Evolutionary conservation across 176 grass and related monocot genomes (phyloP).

Genomic region (Juncus effusus): DNA sequence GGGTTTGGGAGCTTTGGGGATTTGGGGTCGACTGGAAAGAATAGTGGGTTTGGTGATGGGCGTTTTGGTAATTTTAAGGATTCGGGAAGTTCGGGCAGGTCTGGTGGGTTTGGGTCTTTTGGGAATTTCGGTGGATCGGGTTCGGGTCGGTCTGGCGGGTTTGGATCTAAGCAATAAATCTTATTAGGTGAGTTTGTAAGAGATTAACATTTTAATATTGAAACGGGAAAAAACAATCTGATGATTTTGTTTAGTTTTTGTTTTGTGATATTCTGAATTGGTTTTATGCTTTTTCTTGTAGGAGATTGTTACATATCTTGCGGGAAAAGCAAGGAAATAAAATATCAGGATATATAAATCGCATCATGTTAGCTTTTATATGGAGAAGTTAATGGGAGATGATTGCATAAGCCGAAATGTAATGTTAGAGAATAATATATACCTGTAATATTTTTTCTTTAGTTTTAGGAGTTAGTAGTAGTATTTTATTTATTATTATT

Average conservation of each 20-base stretch:
- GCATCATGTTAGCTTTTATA: background rate
- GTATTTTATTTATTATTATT: conserved; percentile 3
- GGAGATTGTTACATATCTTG: background rate
- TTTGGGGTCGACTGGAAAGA: conserved; percentile 23
- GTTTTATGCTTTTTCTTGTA: conserved; percentile 9
- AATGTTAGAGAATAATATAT: conserved; percentile 8
- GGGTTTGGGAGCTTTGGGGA: conserved; percentile 6
- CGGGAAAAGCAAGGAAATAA: conserved; percentile 9
- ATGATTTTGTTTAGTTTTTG: background rate
- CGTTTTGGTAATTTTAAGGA: conserved; percentile 21
- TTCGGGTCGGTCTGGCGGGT: conserved; percentile 39
- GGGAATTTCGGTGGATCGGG: conserved; percentile 17
- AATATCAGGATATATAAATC: conserved; percentile 23
- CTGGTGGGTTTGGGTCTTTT: conserved; percentile 11
- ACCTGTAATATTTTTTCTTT: conserved; percentile 3
- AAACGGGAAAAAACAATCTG: background rate
- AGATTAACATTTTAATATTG: background rate
- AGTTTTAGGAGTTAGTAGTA: conserved; percentile 16
- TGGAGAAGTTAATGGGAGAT: background rate
- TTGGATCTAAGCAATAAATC: conserved; percentile 22
- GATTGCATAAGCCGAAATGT: too few relatives aligned
- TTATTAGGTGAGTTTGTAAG: conserved; percentile 4
- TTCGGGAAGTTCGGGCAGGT: conserved; percentile 20
- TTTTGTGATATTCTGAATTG: conserved; percentile 4
- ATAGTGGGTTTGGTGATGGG: conserved; percentile 21